Percentiles rank a stretch among this genome's conserved stretches.
phyloP scores from a whole-genome alignment of 352 stramenopile species.

The Phytopythium boreale region DNA sequence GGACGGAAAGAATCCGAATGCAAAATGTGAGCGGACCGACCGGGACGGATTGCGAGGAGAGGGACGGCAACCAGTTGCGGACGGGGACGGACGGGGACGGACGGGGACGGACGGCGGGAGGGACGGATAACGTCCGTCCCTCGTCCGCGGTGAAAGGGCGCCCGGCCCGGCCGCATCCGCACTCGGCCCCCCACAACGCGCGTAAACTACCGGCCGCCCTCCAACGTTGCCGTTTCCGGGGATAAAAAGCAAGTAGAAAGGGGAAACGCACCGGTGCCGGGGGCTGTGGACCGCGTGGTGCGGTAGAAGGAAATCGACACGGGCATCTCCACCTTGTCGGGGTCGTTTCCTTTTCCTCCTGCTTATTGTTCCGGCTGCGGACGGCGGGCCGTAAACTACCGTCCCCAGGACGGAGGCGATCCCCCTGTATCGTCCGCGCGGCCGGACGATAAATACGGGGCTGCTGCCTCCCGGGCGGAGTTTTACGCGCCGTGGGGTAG shows the following conservation, averaged over 20 bases:
- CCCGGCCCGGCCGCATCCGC: neutral
- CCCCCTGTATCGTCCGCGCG: neutral
- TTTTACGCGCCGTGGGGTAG: neutral
- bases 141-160: neutral
- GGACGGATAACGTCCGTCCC: neutral
- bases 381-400: neutral
- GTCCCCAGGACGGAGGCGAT: neutral
- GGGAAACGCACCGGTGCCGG: conserved; percentile 4
- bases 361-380: neutral
- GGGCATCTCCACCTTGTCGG: conserved; percentile 17
- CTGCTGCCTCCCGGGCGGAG: neutral
- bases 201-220: conserved; percentile 1
- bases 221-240: conserved; percentile 15
- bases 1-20: neutral
- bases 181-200: neutral
- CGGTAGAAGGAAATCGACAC: conserved; percentile 50
- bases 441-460: neutral
- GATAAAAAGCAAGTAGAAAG: neutral
- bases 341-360: neutral
- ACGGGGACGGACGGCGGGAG: neutral
- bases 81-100: neutral
- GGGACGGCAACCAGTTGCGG: neutral
- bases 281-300: conserved; percentile 5
- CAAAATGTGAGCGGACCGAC: neutral
- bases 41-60: neutral